These are phyloP conservation scores for Teratosphaeria nubilosa DNA, from an alignment of 2,329 filamentous ascomycete genomes.

Conservation along the genomic window DNA sequence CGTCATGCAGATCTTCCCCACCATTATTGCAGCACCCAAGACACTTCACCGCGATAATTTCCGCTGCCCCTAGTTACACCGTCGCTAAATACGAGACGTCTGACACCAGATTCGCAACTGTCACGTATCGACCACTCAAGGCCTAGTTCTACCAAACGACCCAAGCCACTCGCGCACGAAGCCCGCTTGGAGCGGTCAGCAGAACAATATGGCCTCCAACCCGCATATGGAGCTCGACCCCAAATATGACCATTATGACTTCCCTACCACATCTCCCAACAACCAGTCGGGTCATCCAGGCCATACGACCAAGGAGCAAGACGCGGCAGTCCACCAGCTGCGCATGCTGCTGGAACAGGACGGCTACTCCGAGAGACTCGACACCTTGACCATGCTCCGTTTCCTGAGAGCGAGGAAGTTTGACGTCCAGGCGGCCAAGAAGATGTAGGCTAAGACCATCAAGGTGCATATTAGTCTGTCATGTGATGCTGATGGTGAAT, in stretches of 20 bases:
- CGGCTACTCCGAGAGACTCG: constrained; percentile 73
- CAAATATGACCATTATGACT: constrained; percentile 71
- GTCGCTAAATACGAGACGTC: background rate
- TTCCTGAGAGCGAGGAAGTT: constrained; percentile 84
- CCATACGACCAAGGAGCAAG: constrained; percentile 74
- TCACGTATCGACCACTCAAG: background rate
- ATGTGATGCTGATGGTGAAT: constrained; percentile 16
- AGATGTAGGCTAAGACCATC: constrained; percentile 58
- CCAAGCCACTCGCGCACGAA: background rate
- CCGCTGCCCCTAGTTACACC: background rate
- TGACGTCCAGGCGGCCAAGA: constrained; percentile 70
- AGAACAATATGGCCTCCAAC: background rate
- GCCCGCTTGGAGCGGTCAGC: background rate
- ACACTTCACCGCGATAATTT: background rate
- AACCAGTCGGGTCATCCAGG: constrained; percentile 72
- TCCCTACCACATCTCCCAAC: constrained; percentile 65
- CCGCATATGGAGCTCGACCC: constrained; percentile 2
- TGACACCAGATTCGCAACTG: background rate
- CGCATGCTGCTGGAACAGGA: constrained; percentile 73
- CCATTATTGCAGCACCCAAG: background rate
- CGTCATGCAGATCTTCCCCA: background rate
- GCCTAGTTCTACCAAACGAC: background rate
- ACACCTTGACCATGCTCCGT: constrained; percentile 80
- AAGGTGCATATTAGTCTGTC: background rate
- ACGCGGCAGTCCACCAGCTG: constrained; percentile 81